Percentiles rank a stretch among this genome's conserved stretches.
Conservation (phyloP, 306 rosid species). For the Lagenaria siceraria region DNA sequence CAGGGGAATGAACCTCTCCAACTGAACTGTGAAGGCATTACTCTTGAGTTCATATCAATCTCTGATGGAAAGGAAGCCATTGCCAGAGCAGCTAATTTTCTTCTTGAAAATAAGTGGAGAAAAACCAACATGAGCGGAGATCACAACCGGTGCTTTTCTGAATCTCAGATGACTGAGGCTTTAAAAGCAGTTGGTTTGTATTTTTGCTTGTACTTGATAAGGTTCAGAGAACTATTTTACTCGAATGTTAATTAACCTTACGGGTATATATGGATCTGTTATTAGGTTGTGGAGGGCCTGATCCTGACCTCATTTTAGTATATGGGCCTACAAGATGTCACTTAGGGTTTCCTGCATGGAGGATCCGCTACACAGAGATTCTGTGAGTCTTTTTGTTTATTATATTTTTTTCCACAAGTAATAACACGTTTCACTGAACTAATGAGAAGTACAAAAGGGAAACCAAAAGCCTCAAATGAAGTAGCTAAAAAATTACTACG, state of each 20-base stretch:
- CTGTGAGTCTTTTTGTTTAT: conserved; percentile 36
- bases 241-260: conserved; percentile 4
- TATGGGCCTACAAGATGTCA: conserved; percentile 91
- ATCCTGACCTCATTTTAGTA: conserved; percentile 73
- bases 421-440: not conserved
- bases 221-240: conserved; percentile 15
- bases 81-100: conserved; percentile 62
- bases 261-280: conserved; percentile 8
- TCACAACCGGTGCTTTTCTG: conserved; percentile 26
- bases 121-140: conserved; percentile 26
- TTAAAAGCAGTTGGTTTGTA: conserved; percentile 58
- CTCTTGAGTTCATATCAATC: conserved; percentile 50
- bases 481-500: not conserved
- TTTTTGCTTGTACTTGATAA: conserved; percentile 11
- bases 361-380: conserved; percentile 77
- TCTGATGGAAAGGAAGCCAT: conserved; percentile 76
- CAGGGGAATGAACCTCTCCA: conserved; percentile 38
- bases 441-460: not conserved
- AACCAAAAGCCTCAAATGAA: not conserved
- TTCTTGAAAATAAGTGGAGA: conserved; percentile 39
- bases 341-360: conserved; percentile 93
- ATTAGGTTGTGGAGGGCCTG: conserved; percentile 59
- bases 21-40: conserved; percentile 24
- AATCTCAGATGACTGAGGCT: conserved; percentile 52
- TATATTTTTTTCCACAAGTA: not conserved